These are phyloP conservation scores for Xylariaceae sp. DNA, from an alignment of 2,329 filamentous ascomycete species.

Conservation along the genomic window DNA sequence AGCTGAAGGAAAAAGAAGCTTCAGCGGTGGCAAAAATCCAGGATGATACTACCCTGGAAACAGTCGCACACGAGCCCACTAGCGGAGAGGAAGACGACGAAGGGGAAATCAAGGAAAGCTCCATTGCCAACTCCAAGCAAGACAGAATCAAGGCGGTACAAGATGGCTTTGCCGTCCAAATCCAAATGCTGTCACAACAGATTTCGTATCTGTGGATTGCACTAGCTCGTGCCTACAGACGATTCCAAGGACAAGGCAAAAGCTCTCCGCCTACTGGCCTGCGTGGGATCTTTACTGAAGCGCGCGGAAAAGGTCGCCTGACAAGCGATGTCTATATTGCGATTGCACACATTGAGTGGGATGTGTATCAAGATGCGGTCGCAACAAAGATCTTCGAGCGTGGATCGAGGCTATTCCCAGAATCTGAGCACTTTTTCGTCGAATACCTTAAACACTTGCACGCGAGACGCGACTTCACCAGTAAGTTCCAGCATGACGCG, in stretches of 20 bases:
- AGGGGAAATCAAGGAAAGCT: conserved; percentile 39
- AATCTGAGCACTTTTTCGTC: conserved; percentile 87
- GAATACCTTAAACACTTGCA: conserved; percentile 96
- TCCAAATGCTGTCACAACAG: conserved; percentile 71
- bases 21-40: conserved; percentile 53
- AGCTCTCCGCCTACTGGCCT: conserved; percentile 60
- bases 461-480: conserved; percentile 86
- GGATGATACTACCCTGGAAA: conserved; percentile 38
- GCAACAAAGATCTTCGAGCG: conserved; percentile 95
- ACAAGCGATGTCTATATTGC: conserved; percentile 95
- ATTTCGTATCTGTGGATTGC: conserved; percentile 95
- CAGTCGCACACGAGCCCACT: conserved; percentile 26
- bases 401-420: conserved; percentile 86
- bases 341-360: conserved; percentile 86
- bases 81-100: conserved; percentile 45
- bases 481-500: conserved; percentile 48
- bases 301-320: conserved; percentile 77
- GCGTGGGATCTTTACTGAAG: conserved; percentile 83
- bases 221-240: conserved; percentile 86
- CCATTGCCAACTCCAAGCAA: conserved; percentile 54
- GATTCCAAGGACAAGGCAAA: conserved; percentile 80
- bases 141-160: conserved; percentile 57
- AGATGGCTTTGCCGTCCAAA: conserved; percentile 66
- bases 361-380: conserved; percentile 90
- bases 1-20: conserved; percentile 59